phyloP scores from a whole-genome alignment of 2,329 filamentous ascomycete species.

The Colletotrichum sp. region DNA sequence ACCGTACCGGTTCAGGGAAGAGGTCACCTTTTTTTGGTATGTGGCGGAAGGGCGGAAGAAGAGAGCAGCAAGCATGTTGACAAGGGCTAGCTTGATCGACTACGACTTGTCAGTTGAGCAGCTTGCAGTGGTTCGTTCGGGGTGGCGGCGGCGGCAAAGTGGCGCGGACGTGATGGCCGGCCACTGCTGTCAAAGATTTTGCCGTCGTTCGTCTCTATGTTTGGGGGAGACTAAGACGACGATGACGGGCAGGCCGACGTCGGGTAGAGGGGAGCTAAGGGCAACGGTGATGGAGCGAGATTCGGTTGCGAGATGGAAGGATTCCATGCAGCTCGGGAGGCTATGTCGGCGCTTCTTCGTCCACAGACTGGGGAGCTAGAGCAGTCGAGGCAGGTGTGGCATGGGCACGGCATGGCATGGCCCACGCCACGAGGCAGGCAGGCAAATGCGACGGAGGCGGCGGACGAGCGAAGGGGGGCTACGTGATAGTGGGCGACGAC shows the following conservation, averaged over 20 bases:
- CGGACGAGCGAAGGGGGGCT: not conserved
- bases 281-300: not conserved
- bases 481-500: not conserved
- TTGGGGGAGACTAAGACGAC: not conserved
- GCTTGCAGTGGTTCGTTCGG: conserved; percentile 10
- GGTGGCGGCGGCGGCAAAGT: not conserved
- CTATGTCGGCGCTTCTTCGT: conserved; percentile 21
- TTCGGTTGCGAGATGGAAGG: conserved; percentile 18
- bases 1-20: not conserved
- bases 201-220: not conserved
- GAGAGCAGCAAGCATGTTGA: not conserved
- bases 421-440: conserved; percentile 2
- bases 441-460: not conserved
- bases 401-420: not conserved
- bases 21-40: not conserved
- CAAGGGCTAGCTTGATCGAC: conserved; percentile 5
- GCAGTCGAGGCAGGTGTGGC: conserved; percentile 12
- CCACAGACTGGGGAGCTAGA: conserved; percentile 2
- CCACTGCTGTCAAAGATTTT: not conserved
- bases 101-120: not conserved
- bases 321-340: conserved; percentile 19
- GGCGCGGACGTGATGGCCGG: not conserved
- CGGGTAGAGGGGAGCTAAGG: not conserved
- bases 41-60: not conserved
- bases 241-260: not conserved